Evolutionary conservation across 1,139 yeast genomes (phyloP).

Genomic region (Sugiyamaella novakii): DNA sequence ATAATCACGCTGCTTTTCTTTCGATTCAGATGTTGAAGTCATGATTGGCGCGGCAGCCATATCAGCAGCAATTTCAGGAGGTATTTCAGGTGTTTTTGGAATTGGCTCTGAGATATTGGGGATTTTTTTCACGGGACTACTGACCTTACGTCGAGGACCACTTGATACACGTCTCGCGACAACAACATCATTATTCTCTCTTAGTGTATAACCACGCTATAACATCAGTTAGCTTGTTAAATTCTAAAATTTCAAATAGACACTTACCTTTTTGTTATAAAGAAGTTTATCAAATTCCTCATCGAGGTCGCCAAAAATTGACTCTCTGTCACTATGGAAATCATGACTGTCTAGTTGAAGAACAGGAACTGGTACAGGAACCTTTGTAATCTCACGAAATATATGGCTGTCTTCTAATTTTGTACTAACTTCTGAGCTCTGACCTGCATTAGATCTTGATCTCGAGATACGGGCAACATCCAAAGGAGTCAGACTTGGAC

Average conservation of each 20-base stretch:
- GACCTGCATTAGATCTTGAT: conserved; percentile 19
- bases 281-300: conserved; percentile 45
- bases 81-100: conserved; percentile 15
- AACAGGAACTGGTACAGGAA: conserved; percentile 30
- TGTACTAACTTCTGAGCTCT: not conserved
- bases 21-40: conserved; percentile 13
- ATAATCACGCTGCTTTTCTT: conserved; percentile 18
- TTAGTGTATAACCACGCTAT: conserved; percentile 41
- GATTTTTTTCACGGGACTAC: conserved; percentile 34
- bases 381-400: conserved; percentile 23
- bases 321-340: conserved; percentile 45
- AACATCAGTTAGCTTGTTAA: conserved; percentile 4
- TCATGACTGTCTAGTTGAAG: conserved; percentile 39
- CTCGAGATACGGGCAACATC: conserved; percentile 33
- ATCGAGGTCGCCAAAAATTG: conserved; percentile 46
- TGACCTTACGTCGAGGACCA: conserved; percentile 27
- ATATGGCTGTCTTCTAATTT: conserved; percentile 26
- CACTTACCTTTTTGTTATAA: conserved; percentile 36
- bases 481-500: conserved; percentile 41
- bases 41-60: conserved; percentile 15
- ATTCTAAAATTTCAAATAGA: too few relatives aligned
- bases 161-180: conserved; percentile 35
- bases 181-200: conserved; percentile 40
- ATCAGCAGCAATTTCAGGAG: not conserved
- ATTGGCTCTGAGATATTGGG: not conserved